Percentiles rank a stretch among this genome's conserved stretches.
phyloP scores from a whole-genome alignment of 2,329 filamentous ascomycete genomes.

The Keithomyces neogunnii region DNA sequence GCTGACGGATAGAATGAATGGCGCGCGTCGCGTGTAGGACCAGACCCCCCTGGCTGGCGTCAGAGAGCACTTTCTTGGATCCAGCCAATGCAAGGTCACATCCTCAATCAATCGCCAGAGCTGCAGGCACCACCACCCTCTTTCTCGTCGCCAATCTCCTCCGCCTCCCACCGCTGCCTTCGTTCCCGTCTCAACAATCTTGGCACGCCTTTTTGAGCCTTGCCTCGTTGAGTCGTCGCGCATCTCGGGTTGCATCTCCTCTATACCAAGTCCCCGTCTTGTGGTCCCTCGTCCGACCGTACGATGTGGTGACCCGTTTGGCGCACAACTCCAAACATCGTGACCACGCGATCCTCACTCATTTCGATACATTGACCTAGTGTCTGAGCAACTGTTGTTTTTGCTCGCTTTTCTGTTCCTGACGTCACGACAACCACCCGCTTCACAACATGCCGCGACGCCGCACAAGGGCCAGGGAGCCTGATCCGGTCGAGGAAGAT shows the following conservation, averaged over 20 bases:
- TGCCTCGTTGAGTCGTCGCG: slow-evolving; percentile 3
- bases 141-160: background rate
- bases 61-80: no score
- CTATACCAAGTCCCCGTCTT: background rate
- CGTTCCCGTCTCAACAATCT: background rate
- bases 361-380: background rate
- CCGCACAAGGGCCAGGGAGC: slow-evolving; percentile 24
- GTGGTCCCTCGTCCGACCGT: slow-evolving; percentile 5
- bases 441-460: slow-evolving; percentile 27
- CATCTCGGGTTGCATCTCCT: slow-evolving; percentile 1
- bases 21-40: no score
- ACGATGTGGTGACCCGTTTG: slow-evolving; percentile 16
- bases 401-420: slow-evolving; percentile 1
- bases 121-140: no score
- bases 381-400: slow-evolving; percentile 1
- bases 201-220: background rate
- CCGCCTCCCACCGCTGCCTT: background rate
- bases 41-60: no score
- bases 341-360: slow-evolving; percentile 9
- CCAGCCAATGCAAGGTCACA: background rate
- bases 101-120: no score
- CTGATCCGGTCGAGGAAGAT: slow-evolving; percentile 20
- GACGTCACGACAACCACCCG: slow-evolving; percentile 3
- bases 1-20: no score
- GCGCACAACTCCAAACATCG: slow-evolving; percentile 9